Base-by-base conservation (phyloP, 495 filamentous ascomycete genomes). In the Hyaloscypha variabilis region DNA sequence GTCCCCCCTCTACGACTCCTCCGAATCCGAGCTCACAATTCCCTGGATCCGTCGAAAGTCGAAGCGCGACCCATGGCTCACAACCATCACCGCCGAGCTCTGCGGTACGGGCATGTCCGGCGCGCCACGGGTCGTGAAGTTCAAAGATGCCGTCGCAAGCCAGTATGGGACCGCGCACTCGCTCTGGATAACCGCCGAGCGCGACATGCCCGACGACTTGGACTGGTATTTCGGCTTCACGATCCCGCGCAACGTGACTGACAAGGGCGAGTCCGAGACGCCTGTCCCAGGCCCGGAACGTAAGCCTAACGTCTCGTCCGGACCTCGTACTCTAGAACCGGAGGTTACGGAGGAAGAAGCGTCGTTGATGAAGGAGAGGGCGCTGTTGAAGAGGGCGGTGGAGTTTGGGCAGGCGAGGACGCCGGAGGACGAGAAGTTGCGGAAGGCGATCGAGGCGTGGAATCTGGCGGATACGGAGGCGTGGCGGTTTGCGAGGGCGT, bases 221-320 rank as follows among this genome's bases (percentile, higher is more conserved):
- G 91, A 96, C 67, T 97, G 93, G 91, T 84, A 89, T 71, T 90
- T 97, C 69, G 94, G 94, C 54, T 99, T 99, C 79, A 78, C 80
- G 30, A 81, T 97, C 13, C 89, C 94, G 5, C 80, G 79, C 25
- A 78, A 79, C 17, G 75, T 77, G 29, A 81, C 83, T 39, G 69
- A 81, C 57, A 77, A 81, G 55, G 82, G 82, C 26, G 83, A 83
- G 60, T 81, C 82, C 51, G 82, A 84, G 60, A 79, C 80, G 8
- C 79, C 82, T 21, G 79, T 72, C 34, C 67, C 70, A 28, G 70
- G 70, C 0, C 70, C 70, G 0, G 77, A 80, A 61, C 71, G 76
- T 11, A 60, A 73, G 29, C 78, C 78, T 0, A 71, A 76, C 24
- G 72, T 72, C 4, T 70, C 73, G 19, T 70, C 72, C 53, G 76